A percentile compares a stretch with the other conserved stretches of the same genome.
Evolutionary conservation across 2,329 filamentous ascomycete genomes (phyloP).

Genomic region (Phaeosphaeriaceae sp.): DNA sequence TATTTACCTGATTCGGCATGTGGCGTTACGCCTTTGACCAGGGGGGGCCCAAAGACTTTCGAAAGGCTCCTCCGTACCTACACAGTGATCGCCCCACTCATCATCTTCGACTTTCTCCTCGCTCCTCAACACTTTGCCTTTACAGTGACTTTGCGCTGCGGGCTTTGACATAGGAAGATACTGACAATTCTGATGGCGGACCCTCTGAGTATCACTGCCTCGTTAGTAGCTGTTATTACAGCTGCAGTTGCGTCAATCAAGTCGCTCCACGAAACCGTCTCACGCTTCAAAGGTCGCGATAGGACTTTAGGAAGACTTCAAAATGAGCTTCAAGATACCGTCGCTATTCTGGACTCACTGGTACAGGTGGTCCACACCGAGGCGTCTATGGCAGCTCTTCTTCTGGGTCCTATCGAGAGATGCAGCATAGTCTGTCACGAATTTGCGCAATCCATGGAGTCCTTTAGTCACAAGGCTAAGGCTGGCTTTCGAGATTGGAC

Average conservation of each 20-base stretch:
- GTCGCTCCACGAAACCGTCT: constrained; percentile 10
- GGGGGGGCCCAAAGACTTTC: no score
- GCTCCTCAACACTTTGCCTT: no score
- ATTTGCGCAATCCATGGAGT: constrained; percentile 8
- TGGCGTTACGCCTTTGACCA: no score
- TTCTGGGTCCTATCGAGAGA: constrained; percentile 4
- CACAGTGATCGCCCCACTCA: no score
- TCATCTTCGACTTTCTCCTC: no score
- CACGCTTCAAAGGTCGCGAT: constrained; percentile 13
- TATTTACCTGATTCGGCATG: no score
- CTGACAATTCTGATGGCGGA: constrained; percentile 15
- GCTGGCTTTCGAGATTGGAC: constrained; percentile 9
- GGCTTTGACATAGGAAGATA: no score
- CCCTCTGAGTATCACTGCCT: constrained; percentile 10
- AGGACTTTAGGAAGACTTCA: constrained; percentile 11
- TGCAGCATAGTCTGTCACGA: constrained; percentile 13
- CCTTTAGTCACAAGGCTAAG: constrained; percentile 10
- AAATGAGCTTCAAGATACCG: constrained; percentile 5
- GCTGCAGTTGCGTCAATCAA: constrained; percentile 6
- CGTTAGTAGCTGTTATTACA: constrained; percentile 4
- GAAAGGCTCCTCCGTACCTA: no score
- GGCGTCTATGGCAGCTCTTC: constrained; percentile 5
- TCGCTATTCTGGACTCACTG: constrained; percentile 4
- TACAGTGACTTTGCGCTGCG: no score
- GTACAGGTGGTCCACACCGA: constrained; percentile 3